These are phyloP conservation scores for Passiflora organensis DNA, from an alignment of 345 rosid genomes.

Conservation along the genomic window DNA sequence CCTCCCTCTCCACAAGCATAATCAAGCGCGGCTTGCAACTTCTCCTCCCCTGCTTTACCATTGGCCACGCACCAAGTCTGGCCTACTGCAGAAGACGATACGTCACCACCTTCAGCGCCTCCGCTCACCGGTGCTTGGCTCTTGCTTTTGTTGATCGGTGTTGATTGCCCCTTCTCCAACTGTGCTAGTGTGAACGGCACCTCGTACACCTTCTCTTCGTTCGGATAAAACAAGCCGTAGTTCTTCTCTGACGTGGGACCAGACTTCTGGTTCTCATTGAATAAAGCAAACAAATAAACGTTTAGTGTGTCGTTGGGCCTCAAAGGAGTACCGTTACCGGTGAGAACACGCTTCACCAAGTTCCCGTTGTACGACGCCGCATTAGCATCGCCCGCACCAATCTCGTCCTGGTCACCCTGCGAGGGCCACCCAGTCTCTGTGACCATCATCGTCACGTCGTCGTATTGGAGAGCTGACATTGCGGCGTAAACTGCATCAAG, in stretches of 20 bases:
- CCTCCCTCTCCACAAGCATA: conserved; percentile 89
- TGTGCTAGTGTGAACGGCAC: conserved; percentile 15
- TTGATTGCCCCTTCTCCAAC: conserved; percentile 6
- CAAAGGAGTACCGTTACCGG: conserved; percentile 25
- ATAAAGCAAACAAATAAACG: conserved; percentile 25
- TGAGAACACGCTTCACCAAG: conserved; percentile 24
- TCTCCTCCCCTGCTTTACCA: conserved; percentile 47
- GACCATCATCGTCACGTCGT: conserved; percentile 20
- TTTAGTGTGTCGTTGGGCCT: conserved; percentile 21
- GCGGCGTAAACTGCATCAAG: conserved; percentile 63
- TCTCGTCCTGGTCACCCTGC: conserved; percentile 11
- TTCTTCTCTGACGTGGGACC: conserved; percentile 28
- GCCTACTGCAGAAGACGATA: conserved; percentile 10
- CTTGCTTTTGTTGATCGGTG: conserved; percentile 28
- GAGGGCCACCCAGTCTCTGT: conserved; percentile 33
- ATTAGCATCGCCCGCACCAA: conserved; percentile 18
- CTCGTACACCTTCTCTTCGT: conserved; percentile 17
- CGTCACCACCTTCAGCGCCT: no score
- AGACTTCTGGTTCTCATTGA: conserved; percentile 24
- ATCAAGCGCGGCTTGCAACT: conserved; percentile 66
- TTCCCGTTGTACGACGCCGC: conserved; percentile 31
- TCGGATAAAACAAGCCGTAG: conserved; percentile 27
- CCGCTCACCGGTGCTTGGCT: conserved; percentile 30
- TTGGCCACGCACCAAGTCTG: conserved; percentile 77
- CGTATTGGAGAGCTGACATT: conserved; percentile 17